These are phyloP conservation scores for Entamoeba invadens DNA, from an alignment of 208 protist species.

Conservation along the genomic window DNA sequence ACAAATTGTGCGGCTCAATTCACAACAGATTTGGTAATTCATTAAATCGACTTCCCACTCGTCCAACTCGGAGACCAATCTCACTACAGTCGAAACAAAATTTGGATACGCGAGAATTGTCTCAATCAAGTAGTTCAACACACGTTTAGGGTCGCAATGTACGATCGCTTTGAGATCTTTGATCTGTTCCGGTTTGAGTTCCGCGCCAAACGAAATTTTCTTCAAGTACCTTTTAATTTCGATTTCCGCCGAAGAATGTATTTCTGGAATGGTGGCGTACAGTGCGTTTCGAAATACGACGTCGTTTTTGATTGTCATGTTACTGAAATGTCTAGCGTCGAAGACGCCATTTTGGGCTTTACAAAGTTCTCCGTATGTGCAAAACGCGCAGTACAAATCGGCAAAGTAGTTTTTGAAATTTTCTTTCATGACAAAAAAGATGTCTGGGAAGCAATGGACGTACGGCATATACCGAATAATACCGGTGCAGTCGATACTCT, in stretches of 20 bases:
- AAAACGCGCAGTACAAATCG: neutral
- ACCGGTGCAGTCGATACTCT: neutral
- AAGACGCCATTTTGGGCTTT: neutral
- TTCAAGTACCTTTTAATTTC: neutral
- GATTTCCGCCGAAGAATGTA: neutral
- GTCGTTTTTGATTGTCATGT: neutral
- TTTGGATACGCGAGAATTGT: neutral
- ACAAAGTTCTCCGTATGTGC: neutral
- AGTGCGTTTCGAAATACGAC: neutral
- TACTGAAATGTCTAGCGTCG: neutral
- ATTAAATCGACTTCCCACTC: neutral
- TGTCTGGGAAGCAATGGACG: neutral
- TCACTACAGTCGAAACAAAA: neutral
- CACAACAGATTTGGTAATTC: neutral
- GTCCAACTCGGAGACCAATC: neutral
- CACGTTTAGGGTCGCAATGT: neutral
- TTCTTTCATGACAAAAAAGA: neutral
- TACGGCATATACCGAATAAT: neutral
- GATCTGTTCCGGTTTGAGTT: neutral
- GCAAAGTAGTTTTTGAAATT: neutral
- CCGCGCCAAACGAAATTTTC: neutral
- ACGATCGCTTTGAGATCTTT: neutral
- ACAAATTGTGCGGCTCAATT: neutral
- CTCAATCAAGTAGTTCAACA: neutral
- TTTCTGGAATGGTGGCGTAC: neutral